Percentiles rank a stretch among this genome's conserved stretches.
Evolutionary conservation across 129 eudicot genomes (phyloP).

Genomic region (Smallanthus sonchifolius): DNA sequence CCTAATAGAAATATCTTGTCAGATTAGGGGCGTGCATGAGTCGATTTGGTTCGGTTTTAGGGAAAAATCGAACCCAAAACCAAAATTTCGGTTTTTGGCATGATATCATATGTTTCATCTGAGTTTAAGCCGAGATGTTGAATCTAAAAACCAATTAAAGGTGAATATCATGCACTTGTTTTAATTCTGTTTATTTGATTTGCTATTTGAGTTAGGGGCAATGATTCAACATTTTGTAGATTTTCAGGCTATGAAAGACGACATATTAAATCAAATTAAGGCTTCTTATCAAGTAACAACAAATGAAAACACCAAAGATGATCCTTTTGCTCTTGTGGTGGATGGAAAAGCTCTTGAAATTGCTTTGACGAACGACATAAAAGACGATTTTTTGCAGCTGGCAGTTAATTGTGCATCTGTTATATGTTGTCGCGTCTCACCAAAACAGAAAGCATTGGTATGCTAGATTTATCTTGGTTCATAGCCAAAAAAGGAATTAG

Average conservation of each 20-base stretch:
- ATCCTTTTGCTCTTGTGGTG: conserved; percentile 43
- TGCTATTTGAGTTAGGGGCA: conserved; percentile 21
- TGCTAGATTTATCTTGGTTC: conserved; percentile 8
- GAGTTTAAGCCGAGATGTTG: conserved; percentile 48
- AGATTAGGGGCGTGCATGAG: no score
- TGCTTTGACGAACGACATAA: conserved; percentile 37
- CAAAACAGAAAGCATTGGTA: conserved; percentile 54
- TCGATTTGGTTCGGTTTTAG: no score
- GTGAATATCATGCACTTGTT: conserved; percentile 31
- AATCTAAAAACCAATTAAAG: conserved; percentile 42
- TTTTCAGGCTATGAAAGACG: conserved; percentile 51
- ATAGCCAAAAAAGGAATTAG: not conserved
- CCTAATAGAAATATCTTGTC: no score
- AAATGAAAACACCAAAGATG: conserved; percentile 33
- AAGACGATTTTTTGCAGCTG: conserved; percentile 31
- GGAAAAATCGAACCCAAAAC: no score
- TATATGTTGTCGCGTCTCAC: conserved; percentile 50
- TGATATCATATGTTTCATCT: conserved; percentile 47
- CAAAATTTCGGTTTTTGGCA: no score
- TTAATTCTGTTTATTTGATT: not conserved
- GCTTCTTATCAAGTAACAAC: conserved; percentile 28
- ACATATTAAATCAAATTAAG: conserved; percentile 38
- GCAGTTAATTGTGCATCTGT: conserved; percentile 49
- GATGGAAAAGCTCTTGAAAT: conserved; percentile 48
- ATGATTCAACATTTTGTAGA: conserved; percentile 31